These are phyloP conservation scores for Chlorella sp. DNA, from an alignment of 139 green algal species.

Conservation along the genomic window DNA sequence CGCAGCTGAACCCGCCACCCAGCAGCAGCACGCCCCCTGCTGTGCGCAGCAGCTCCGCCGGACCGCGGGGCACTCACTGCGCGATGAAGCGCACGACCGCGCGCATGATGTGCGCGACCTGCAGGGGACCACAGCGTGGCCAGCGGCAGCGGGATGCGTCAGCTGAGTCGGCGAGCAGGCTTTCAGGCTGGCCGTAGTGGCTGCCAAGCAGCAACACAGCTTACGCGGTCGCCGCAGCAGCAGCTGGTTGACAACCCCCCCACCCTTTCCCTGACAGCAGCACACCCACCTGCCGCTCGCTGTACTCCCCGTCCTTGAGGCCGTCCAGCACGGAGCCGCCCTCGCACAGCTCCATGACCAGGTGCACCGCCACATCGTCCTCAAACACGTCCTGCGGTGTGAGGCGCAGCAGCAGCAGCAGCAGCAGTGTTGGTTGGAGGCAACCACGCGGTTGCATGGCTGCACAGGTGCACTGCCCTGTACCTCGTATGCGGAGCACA, in stretches of 20 bases:
- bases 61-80: conserved; percentile 67
- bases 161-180: too few relatives aligned
- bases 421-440: neutral
- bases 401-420: neutral
- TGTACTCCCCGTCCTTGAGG: conserved; percentile 65
- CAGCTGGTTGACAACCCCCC: too few relatives aligned
- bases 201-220: too few relatives aligned
- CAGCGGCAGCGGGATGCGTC: neutral
- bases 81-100: conserved; percentile 79
- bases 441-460: too few relatives aligned
- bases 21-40: neutral
- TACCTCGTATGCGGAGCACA: too few relatives aligned
- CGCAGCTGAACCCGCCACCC: neutral
- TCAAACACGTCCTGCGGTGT: conserved; percentile 76
- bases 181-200: too few relatives aligned
- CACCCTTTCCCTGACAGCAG: too few relatives aligned
- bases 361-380: conserved; percentile 80
- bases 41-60: neutral
- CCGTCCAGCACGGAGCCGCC: conserved; percentile 79
- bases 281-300: conserved; percentile 57
- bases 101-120: conserved; percentile 64
- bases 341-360: conserved; percentile 94
- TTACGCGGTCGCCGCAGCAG: too few relatives aligned
- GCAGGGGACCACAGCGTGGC: neutral
- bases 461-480: too few relatives aligned